Conservation (phyloP, 139 green algal genomes). For the Coelastrella sp. region DNA sequence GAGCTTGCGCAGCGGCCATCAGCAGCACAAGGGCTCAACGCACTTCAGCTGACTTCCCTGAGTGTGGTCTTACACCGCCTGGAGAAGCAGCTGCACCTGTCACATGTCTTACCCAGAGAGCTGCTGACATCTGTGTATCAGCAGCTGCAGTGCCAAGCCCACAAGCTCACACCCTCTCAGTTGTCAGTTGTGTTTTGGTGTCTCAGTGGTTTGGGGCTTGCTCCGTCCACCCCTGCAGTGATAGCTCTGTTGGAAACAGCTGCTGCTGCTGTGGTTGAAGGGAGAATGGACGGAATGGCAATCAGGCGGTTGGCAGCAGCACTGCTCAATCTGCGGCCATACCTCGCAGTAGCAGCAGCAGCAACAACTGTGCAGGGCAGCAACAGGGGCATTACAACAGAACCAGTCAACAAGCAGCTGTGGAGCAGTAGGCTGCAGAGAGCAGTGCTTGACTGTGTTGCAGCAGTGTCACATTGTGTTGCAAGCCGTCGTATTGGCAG, state of each 20-base stretch:
- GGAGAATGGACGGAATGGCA: not conserved
- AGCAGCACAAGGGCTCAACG: constrained; percentile 1
- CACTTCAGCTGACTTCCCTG: constrained; percentile 11
- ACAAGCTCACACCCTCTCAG: not conserved
- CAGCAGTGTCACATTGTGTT: not conserved
- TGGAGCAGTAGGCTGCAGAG: too few species aligned
- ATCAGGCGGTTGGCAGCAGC: not conserved
- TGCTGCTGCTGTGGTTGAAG: not conserved
- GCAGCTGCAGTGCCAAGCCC: not conserved
- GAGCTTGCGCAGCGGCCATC: not conserved
- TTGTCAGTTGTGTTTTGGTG: constrained; percentile 22
- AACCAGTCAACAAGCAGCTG: not conserved
- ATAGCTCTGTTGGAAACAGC: not conserved
- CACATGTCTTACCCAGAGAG: not conserved
- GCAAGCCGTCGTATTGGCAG: not conserved
- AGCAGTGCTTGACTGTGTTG: not conserved
- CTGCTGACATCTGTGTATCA: constrained; percentile 1
- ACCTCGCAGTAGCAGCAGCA: not conserved
- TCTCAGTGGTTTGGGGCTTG: not conserved
- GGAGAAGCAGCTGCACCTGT: not conserved
- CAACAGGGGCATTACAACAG: not conserved
- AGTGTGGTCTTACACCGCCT: constrained; percentile 30
- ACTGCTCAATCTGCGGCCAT: not conserved
- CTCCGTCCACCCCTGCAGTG: not conserved
- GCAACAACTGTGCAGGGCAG: not conserved